A percentile compares a stretch with the other conserved stretches of the same genome.
Conservation (phyloP, 768 basidiomycete species). For the Tremella yokohamensis region DNA sequence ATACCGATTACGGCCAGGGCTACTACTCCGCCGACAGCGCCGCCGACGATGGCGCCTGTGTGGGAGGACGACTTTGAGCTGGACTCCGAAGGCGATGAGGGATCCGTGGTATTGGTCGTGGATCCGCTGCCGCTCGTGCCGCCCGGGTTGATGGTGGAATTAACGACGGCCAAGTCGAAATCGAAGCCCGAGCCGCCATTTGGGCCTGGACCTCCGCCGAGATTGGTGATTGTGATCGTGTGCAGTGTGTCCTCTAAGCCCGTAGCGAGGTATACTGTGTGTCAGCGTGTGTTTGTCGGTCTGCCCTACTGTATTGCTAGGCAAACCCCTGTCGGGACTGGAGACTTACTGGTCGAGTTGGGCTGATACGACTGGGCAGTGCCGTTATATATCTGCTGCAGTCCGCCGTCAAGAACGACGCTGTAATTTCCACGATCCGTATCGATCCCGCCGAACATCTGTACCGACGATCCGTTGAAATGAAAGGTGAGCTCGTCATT, state of each 20-base stretch:
- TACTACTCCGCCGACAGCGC: not conserved
- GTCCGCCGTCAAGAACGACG: not conserved
- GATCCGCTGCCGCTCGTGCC: too few relatives aligned
- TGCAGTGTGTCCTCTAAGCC: not conserved
- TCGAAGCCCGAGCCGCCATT: slow-evolving; percentile 1
- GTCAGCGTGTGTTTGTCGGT: not conserved
- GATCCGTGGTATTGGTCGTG: too few relatives aligned
- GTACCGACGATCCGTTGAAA: slow-evolving; percentile 5
- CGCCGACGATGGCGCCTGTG: slow-evolving; percentile 1
- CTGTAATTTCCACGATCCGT: not conserved
- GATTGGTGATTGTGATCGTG: not conserved
- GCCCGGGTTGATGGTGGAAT: slow-evolving; percentile 4
- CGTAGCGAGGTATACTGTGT: not conserved
- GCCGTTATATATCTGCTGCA: not conserved
- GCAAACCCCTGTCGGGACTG: not conserved
- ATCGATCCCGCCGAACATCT: not conserved
- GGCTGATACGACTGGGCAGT: slow-evolving; percentile 4
- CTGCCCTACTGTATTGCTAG: not conserved
- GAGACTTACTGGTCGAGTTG: not conserved
- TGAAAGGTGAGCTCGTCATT: slow-evolving; percentile 25
- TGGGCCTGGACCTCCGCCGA: not conserved
- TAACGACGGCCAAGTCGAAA: not conserved
- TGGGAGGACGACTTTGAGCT: not conserved
- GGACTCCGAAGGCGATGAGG: too few relatives aligned
- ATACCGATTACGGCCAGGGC: not conserved